Conservation (phyloP, 2,329 filamentous ascomycete species). For the Fusarium nodosum region DNA sequence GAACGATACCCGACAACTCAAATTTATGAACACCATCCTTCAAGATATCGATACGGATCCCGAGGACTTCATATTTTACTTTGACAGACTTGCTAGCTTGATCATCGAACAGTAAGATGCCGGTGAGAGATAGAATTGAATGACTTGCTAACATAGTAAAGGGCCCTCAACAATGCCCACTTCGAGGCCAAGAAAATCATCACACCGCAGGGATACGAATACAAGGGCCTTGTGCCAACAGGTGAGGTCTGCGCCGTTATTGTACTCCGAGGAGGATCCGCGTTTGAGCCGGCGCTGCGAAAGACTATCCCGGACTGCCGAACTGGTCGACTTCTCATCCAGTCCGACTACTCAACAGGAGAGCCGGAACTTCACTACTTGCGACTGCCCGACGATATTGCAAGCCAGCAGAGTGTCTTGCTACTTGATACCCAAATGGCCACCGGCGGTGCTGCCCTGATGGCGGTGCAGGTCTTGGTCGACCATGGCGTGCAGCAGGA, state of each 20-base stretch:
- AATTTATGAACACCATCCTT: conserved; percentile 91
- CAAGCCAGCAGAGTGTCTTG: conserved; percentile 82
- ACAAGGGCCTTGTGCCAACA: conserved; percentile 77
- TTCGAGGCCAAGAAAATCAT: conserved; percentile 75
- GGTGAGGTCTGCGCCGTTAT: conserved; percentile 88
- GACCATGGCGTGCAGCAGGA: conserved; percentile 91
- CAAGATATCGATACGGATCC: conserved; percentile 82
- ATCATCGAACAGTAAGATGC: conserved; percentile 78
- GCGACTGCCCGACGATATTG: conserved; percentile 80
- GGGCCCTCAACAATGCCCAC: conserved; percentile 81
- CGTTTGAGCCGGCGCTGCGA: conserved; percentile 87
- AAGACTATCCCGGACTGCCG: conserved; percentile 93
- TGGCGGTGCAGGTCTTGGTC: conserved; percentile 95
- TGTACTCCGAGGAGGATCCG: conserved; percentile 88
- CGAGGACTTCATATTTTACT: conserved; percentile 98
- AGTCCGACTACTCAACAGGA: conserved; percentile 85
- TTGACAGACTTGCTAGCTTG: conserved; percentile 87
- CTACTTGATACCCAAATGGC: conserved; percentile 96
- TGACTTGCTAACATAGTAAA: conserved; percentile 51
- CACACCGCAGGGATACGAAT: conserved; percentile 78
- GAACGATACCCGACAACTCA: conserved; percentile 82
- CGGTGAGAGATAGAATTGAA: neutral
- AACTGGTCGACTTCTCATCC: conserved; percentile 89
- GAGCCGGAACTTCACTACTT: conserved; percentile 95
- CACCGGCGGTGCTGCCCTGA: conserved; percentile 85